Evolutionary conservation across 116 monocot species (phyloP).

Genomic region (Iris pallida): DNA sequence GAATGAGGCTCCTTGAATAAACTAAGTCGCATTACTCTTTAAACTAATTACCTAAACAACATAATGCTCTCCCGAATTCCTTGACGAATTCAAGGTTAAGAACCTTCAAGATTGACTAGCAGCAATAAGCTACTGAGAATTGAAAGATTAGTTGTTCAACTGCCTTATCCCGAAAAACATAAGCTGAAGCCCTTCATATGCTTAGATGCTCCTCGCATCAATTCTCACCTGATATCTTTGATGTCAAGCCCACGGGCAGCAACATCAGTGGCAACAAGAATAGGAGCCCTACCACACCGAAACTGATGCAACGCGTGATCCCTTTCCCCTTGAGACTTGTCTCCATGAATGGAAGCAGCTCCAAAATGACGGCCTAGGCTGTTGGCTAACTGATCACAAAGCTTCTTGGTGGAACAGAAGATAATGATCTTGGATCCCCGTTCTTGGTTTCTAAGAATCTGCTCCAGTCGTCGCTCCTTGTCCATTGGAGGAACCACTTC

Average conservation of each 20-base stretch:
- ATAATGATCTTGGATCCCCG: conserved; percentile 53
- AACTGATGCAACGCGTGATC: conserved; percentile 55
- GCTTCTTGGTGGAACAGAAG: conserved; percentile 53
- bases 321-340: conserved; percentile 51
- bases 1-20: neutral
- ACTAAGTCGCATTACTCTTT: neutral
- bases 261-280: conserved; percentile 53
- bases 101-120: no score
- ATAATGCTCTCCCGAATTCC: no score
- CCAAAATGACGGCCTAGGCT: conserved; percentile 38
- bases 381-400: conserved; percentile 49
- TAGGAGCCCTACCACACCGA: conserved; percentile 26
- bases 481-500: conserved; percentile 45
- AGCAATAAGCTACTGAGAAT: no score
- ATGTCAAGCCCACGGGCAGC: conserved; percentile 48
- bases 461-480: conserved; percentile 47
- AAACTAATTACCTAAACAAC: no score
- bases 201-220: no score
- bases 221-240: conserved; percentile 39
- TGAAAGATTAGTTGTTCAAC: no score
- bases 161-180: no score
- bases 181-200: no score
- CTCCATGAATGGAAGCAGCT: conserved; percentile 49
- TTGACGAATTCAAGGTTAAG: no score
- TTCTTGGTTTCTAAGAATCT: conserved; percentile 56